These are phyloP conservation scores for Petunia secreta DNA, from an alignment of 257 asterid species.

Conservation along the genomic window DNA sequence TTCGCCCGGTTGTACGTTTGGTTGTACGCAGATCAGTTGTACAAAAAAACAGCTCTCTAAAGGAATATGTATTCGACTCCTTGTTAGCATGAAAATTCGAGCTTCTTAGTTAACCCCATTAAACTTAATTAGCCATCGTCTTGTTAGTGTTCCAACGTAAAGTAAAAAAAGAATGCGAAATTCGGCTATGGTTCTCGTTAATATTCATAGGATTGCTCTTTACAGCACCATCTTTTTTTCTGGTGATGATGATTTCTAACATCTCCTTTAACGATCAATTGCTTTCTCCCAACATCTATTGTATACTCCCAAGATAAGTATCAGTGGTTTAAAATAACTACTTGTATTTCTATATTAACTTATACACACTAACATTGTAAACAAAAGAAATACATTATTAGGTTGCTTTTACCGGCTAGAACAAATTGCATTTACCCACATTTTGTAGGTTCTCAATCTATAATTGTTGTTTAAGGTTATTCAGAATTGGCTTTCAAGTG, in stretches of 20 bases:
- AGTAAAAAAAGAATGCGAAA: conserved; percentile 12
- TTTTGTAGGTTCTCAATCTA: too few relatives aligned
- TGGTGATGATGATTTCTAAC: conserved; percentile 3
- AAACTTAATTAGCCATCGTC: background rate
- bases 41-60: background rate
- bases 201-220: background rate
- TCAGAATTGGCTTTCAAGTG: too few relatives aligned
- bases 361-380: too few relatives aligned
- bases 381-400: too few relatives aligned
- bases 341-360: too few relatives aligned
- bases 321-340: background rate
- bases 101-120: background rate
- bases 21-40: too few relatives aligned
- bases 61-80: background rate
- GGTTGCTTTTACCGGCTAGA: too few relatives aligned
- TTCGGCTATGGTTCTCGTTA: conserved; percentile 3
- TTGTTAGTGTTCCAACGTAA: background rate
- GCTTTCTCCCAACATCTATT: conserved; percentile 27
- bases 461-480: too few relatives aligned
- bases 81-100: background rate
- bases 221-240: background rate
- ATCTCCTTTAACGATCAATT: conserved; percentile 32
- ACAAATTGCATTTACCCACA: too few relatives aligned
- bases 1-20: too few relatives aligned
- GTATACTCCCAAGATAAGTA: conserved; percentile 30